These are phyloP conservation scores for Ophiostoma perfectum DNA, from an alignment of 2,329 filamentous ascomycete genomes.

Conservation along the genomic window DNA sequence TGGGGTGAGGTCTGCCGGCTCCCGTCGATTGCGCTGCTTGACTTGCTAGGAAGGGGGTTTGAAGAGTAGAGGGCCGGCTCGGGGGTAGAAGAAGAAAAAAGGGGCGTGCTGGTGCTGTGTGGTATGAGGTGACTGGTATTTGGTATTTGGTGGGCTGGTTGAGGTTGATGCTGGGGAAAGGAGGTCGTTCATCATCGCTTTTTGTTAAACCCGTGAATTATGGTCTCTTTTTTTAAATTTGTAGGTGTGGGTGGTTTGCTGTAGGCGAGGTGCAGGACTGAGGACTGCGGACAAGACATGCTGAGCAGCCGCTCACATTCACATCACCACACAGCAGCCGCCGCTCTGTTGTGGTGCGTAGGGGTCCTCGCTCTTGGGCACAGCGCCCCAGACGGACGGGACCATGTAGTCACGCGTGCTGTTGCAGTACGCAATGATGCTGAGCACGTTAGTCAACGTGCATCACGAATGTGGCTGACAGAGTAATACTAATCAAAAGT, in stretches of 20 bases:
- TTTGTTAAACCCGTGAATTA: constrained; percentile 7
- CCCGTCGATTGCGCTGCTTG: not conserved
- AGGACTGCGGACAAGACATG: not conserved
- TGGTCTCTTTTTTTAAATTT: not conserved
- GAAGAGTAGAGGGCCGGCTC: constrained; percentile 22
- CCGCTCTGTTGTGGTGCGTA: constrained; percentile 91
- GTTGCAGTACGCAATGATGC: constrained; percentile 96
- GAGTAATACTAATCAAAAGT: not conserved
- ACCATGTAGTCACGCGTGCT: constrained; percentile 99
- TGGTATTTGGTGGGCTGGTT: not conserved
- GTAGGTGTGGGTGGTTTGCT: not conserved
- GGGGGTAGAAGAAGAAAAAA: not conserved
- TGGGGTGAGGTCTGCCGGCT: not conserved
- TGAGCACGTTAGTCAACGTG: constrained; percentile 36
- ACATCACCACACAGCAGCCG: constrained; percentile 96
- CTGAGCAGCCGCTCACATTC: constrained; percentile 27
- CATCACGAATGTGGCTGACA: not conserved
- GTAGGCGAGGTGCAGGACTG: not conserved
- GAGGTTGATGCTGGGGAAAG: constrained; percentile 9
- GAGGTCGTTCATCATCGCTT: constrained; percentile 15
- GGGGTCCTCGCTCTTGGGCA: constrained; percentile 94
- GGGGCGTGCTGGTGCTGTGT: not conserved
- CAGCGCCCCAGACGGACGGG: constrained; percentile 88
- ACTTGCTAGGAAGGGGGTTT: not conserved
- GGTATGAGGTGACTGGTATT: not conserved